Evolutionary conservation across 2,329 filamentous ascomycete genomes (phyloP).

Genomic region (Phialemonium atrogriseum): DNA sequence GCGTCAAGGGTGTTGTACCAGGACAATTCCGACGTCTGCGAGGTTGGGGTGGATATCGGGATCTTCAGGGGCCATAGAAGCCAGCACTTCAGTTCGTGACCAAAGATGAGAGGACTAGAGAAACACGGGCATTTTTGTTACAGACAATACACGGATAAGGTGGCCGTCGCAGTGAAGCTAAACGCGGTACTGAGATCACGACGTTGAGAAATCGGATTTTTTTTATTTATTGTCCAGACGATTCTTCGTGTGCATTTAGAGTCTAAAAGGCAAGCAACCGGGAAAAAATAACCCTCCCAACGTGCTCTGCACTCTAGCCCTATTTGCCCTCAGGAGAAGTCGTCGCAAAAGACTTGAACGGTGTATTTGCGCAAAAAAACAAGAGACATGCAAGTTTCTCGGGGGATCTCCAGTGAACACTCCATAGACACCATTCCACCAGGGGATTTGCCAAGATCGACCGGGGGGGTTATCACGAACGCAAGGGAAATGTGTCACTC

Average conservation of each 20-base stretch:
- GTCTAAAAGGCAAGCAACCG: conserved; percentile 44
- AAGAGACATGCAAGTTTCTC: conserved; percentile 42
- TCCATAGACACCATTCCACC: conserved; percentile 56
- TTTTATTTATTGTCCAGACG: conserved; percentile 48
- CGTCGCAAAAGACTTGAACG: conserved; percentile 14
- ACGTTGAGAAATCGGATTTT: no score
- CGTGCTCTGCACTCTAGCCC: conserved; percentile 31
- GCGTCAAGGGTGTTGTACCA: no score
- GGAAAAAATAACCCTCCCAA: conserved; percentile 30
- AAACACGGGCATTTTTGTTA: no score
- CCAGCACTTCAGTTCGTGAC: conserved; percentile 28
- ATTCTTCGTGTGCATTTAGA: conserved; percentile 34
- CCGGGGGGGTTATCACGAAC: conserved; percentile 30
- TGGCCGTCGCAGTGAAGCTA: no score
- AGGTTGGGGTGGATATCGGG: conserved; percentile 3
- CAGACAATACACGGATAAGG: no score
- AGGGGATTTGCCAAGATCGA: conserved; percentile 27
- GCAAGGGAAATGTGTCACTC: conserved; percentile 23
- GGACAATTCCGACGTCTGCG: no score
- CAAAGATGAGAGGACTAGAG: conserved; percentile 6
- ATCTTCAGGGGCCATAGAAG: conserved; percentile 7
- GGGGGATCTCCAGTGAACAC: conserved; percentile 48
- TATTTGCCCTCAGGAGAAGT: conserved; percentile 27
- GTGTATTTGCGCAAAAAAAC: conserved; percentile 2
- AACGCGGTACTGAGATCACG: no score